Conservation (phyloP, 2,329 filamentous ascomycete species). For the Scedosporium dehoogii region DNA sequence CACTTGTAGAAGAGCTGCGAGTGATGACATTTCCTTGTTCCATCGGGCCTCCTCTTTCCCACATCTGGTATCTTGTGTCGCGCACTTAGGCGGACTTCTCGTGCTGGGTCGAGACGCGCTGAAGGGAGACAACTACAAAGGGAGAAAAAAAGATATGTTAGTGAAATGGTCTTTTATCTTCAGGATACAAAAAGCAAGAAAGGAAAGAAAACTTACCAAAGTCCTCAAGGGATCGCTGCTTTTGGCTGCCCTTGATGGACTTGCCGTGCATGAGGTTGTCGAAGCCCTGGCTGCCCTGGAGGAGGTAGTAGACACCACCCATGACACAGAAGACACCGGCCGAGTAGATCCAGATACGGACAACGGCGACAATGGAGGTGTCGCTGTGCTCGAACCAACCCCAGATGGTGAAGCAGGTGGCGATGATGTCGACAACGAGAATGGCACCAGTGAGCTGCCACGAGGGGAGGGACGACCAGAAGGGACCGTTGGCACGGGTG, state of each 20-base stretch:
- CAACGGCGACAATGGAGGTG: slow-evolving; percentile 72
- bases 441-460: slow-evolving; percentile 77
- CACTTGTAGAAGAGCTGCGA: not conserved
- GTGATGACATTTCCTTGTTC: not conserved
- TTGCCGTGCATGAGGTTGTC: slow-evolving; percentile 93
- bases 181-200: not conserved
- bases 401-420: slow-evolving; percentile 77
- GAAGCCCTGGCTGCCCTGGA: slow-evolving; percentile 72
- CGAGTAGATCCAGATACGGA: slow-evolving; percentile 86
- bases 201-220: slow-evolving; percentile 55
- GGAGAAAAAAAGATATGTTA: slow-evolving; percentile 35
- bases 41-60: not conserved
- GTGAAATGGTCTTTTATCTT: slow-evolving; percentile 15
- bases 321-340: slow-evolving; percentile 82
- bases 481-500: slow-evolving; percentile 83
- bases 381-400: slow-evolving; percentile 65
- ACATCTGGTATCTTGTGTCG: not conserved
- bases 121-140: slow-evolving; percentile 65
- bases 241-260: slow-evolving; percentile 69
- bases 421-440: slow-evolving; percentile 69
- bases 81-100: slow-evolving; percentile 66
- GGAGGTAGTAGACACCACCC: slow-evolving; percentile 63
- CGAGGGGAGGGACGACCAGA: slow-evolving; percentile 83
- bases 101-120: slow-evolving; percentile 85
- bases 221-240: slow-evolving; percentile 79